Percentiles rank a stretch among this genome's conserved stretches.
These are phyloP conservation scores for Blastomyces silverae DNA, from an alignment of 2,329 filamentous ascomycete genomes.

Conservation along the genomic window DNA sequence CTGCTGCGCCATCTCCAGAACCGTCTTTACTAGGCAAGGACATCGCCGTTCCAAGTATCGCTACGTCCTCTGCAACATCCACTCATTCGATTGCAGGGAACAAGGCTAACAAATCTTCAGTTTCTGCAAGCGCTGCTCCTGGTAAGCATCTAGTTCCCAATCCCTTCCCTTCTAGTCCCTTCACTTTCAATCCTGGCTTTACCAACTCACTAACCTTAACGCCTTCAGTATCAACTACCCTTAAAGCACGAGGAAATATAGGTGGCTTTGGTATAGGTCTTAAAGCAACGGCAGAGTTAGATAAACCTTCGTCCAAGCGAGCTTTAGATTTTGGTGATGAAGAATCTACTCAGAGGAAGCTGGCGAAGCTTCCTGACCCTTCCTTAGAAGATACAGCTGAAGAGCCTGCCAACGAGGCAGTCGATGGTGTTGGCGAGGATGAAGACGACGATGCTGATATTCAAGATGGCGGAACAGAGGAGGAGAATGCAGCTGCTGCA, in stretches of 20 bases:
- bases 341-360: slow-evolving; percentile 75
- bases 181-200: background rate
- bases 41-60: slow-evolving; percentile 45
- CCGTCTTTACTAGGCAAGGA: slow-evolving; percentile 51
- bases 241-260: slow-evolving; percentile 64
- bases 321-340: slow-evolving; percentile 84
- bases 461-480: slow-evolving; percentile 73
- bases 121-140: slow-evolving; percentile 38
- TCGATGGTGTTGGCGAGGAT: slow-evolving; percentile 44
- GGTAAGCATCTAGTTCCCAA: slow-evolving; percentile 30
- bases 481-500: slow-evolving; percentile 78
- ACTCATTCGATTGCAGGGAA: slow-evolving; percentile 35
- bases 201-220: slow-evolving; percentile 14
- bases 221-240: slow-evolving; percentile 43
- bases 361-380: slow-evolving; percentile 80
- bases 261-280: slow-evolving; percentile 74
- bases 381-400: slow-evolving; percentile 58
- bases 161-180: background rate
- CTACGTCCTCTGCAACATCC: slow-evolving; percentile 42
- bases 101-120: slow-evolving; percentile 41
- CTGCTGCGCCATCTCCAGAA: slow-evolving; percentile 53
- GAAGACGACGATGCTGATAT: slow-evolving; percentile 68
- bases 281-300: slow-evolving; percentile 58
- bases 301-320: slow-evolving; percentile 62
- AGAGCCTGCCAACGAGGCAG: slow-evolving; percentile 49